phyloP scores from a whole-genome alignment of 2,329 filamentous ascomycete species.

The Sporothrix pallida region DNA sequence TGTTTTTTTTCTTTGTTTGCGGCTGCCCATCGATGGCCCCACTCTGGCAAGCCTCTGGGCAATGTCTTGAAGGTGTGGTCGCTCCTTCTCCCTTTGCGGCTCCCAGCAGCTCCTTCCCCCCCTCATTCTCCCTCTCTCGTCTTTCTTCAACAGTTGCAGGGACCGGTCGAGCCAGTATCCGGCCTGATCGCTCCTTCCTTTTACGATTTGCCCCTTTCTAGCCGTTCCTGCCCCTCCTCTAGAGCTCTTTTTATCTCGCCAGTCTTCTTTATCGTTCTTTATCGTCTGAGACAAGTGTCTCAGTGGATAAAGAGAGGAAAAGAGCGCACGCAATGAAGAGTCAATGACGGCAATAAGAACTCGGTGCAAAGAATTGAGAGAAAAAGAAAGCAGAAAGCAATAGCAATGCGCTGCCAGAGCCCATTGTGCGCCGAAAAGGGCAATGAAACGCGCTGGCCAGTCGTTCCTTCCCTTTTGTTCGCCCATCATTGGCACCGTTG shows the following conservation, averaged over 20 bases:
- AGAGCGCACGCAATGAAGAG: neutral
- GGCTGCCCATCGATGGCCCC: neutral
- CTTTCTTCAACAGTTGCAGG: slow-evolving; percentile 12
- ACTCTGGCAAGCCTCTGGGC: neutral
- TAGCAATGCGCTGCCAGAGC: neutral
- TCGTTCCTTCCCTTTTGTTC: neutral
- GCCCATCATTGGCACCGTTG: neutral
- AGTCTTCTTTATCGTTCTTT: neutral
- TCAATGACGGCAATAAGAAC: neutral
- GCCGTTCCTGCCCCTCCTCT: too few species aligned
- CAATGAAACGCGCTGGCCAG: slow-evolving; percentile 12
- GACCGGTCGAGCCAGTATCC: neutral
- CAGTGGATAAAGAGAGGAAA: neutral
- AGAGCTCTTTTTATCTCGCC: too few species aligned
- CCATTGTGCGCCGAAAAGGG: slow-evolving; percentile 7
- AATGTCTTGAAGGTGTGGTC: neutral
- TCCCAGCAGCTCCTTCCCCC: neutral
- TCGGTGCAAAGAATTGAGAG: too few species aligned
- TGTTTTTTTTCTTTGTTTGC: slow-evolving; percentile 13
- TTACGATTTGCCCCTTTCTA: neutral
- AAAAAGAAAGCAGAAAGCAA: neutral
- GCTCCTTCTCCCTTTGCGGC: slow-evolving; percentile 9
- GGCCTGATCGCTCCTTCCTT: neutral
- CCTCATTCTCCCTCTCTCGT: neutral
- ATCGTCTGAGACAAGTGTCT: slow-evolving; percentile 16